Conservation (phyloP, 2,329 filamentous ascomycete genomes). For the Uncinocarpus reesii region DNA sequence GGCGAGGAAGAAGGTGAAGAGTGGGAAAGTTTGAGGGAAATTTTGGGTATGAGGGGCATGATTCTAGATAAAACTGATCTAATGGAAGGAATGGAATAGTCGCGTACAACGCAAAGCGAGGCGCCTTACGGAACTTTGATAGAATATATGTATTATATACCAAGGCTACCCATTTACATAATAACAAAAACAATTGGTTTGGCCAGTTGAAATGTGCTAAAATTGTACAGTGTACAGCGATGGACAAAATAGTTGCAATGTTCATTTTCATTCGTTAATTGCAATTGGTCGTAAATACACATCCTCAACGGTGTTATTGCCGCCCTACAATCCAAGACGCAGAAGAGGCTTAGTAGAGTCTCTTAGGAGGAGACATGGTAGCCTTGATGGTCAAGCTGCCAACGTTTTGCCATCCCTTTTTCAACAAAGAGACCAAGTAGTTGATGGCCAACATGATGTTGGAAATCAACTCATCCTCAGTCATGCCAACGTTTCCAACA, state of each 20-base stretch:
- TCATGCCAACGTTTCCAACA: conserved; percentile 97
- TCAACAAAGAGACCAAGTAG: conserved; percentile 97
- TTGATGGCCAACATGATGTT: conserved; percentile 99
- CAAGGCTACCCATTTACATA: too few relatives aligned
- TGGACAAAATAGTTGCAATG: not conserved
- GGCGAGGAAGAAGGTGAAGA: conserved; percentile 87
- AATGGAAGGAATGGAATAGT: conserved; percentile 79
- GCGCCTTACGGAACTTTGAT: not conserved
- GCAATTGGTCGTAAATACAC: conserved; percentile 7
- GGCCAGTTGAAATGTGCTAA: not conserved
- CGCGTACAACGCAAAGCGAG: not conserved
- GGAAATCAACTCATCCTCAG: conserved; percentile 83
- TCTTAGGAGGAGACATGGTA: conserved; percentile 97
- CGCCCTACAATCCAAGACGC: conserved; percentile 7
- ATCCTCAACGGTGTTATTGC: not conserved
- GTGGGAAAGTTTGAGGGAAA: conserved; percentile 78
- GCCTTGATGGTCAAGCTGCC: conserved; percentile 99
- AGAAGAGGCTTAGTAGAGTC: conserved; percentile 68
- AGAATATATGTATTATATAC: too few relatives aligned
- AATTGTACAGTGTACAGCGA: not conserved
- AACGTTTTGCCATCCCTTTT: conserved; percentile 99
- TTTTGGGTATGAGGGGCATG: conserved; percentile 75
- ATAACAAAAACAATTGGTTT: not conserved
- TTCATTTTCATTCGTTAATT: conserved; percentile 5
- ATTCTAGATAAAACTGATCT: conserved; percentile 77